Base-by-base conservation (phyloP, 441 rosid genomes). In the Adansonia gregorii region DNA sequence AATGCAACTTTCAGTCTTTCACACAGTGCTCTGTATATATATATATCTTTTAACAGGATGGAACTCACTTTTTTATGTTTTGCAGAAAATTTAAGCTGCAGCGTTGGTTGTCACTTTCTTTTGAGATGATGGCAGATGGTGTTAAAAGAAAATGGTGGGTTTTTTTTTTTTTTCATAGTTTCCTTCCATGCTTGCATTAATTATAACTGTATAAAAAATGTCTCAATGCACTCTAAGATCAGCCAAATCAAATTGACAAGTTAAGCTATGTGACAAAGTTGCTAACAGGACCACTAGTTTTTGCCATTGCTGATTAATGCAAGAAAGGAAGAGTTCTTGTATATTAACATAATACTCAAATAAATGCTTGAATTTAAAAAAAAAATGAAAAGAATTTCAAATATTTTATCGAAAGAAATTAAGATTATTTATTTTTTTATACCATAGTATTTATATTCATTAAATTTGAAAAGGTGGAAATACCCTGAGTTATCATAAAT, bases 161-260 rank as follows among this genome's bases (percentile, higher is more conserved):
- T 22, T 14, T 11, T 59, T 11, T 22, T 14, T 11, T 59, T 27
- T 35, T 35, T 35, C 65, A 60, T 24, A 22, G 39, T 60, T 60
- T 60, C 27, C 65, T 41, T 41, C 45, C 45, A 60, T 60, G 0
- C 8, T 35, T 35, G 19, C 52, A 41, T 66, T 66, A 8, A 66
- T 66, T 66, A 39, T 31, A 35, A 35, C 3, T 35, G 39, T 35
- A 35, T 35, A 35, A 35, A 31, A 27, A 61, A 0, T 12, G 45
- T 31, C 19, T 12, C 9, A 31, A 7, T 31, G 20, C 67, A 66
- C 9, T 65, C 51, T 43, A 8, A 17, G 51, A 66, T 43, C 71
- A 65, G 49, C 15, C 54, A 45, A 67, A 45, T 31, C 54, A 45
- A 46, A 67, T 6, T 39, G 71, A 67, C 71, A 67, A 67, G 45